phyloP scores from a whole-genome alignment of 352 stramenopile genomes.

The Globisporangium uncinulatum region DNA sequence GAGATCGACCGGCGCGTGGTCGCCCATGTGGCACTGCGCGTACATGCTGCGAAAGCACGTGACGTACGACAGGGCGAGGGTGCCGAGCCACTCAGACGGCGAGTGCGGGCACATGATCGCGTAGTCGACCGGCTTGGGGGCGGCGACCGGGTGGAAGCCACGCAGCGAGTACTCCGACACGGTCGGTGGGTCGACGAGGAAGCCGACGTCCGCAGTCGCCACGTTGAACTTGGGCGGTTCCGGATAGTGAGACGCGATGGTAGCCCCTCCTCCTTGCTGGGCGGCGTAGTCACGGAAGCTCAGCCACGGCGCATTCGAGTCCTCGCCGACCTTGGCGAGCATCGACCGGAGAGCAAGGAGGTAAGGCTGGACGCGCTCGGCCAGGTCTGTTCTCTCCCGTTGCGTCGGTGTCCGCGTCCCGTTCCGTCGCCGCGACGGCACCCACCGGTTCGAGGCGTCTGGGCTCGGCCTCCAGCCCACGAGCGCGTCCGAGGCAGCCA shows the following conservation, averaged over 20 bases:
- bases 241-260: background rate
- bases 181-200: slow-evolving; percentile 42
- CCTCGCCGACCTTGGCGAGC: slow-evolving; percentile 12
- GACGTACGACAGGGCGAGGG: slow-evolving; percentile 64
- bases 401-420: slow-evolving; percentile 18
- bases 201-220: slow-evolving; percentile 43
- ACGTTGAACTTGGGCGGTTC: slow-evolving; percentile 37
- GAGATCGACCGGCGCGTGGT: slow-evolving; percentile 51
- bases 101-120: slow-evolving; percentile 67
- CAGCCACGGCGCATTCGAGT: slow-evolving; percentile 21
- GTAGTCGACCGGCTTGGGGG: slow-evolving; percentile 66
- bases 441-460: slow-evolving; percentile 23
- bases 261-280: slow-evolving; percentile 5
- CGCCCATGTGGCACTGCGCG: slow-evolving; percentile 59
- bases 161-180: slow-evolving; percentile 77
- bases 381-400: slow-evolving; percentile 28
- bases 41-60: slow-evolving; percentile 68
- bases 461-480: slow-evolving; percentile 35
- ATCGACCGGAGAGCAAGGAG: slow-evolving; percentile 25
- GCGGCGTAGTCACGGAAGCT: slow-evolving; percentile 31
- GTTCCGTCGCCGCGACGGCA: slow-evolving; percentile 10
- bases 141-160: slow-evolving; percentile 54
- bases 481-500: slow-evolving; percentile 42
- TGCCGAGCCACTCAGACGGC: slow-evolving; percentile 64
- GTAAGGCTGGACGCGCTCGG: slow-evolving; percentile 32